A percentile compares a stretch with the other conserved stretches of the same genome.
phyloP scores from a whole-genome alignment of 2,329 filamentous ascomycete genomes.

The Lecanicillium sp. region DNA sequence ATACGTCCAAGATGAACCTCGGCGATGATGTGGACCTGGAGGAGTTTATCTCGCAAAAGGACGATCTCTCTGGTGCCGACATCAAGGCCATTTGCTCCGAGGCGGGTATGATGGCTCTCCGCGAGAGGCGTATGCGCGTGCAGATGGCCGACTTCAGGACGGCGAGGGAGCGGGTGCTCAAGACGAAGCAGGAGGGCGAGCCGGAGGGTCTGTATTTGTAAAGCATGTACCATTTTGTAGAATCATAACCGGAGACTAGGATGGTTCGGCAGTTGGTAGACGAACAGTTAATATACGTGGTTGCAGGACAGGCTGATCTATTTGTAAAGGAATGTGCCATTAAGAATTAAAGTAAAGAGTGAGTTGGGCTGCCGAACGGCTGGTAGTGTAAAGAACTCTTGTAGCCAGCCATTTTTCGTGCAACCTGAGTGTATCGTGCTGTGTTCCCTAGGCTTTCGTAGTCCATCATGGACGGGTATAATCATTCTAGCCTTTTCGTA shows the following conservation, averaged over 20 bases:
- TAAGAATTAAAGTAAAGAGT: too few relatives aligned
- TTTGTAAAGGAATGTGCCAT: too few relatives aligned
- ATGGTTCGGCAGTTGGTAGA: conserved; percentile 1
- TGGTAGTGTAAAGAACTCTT: too few relatives aligned
- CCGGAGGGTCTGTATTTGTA: conserved; percentile 99
- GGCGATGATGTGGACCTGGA: conserved; percentile 96
- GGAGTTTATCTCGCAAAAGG: conserved; percentile 97
- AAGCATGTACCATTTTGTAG: conserved; percentile 17
- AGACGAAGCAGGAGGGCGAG: conserved; percentile 98
- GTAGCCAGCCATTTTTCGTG: too few relatives aligned
- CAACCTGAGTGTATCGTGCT: too few relatives aligned
- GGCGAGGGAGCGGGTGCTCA: conserved; percentile 87
- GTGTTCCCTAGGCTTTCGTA: too few relatives aligned
- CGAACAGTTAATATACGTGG: conserved; percentile 4
- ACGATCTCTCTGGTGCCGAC: conserved; percentile 92
- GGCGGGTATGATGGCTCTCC: conserved; percentile 85
- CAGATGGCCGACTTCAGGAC: conserved; percentile 98
- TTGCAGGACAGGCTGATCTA: too few relatives aligned
- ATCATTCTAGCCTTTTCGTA: too few relatives aligned
- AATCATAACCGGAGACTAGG: conserved; percentile 12
- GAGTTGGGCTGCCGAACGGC: too few relatives aligned
- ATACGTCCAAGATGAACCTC: conserved; percentile 97
- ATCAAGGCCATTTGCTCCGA: conserved; percentile 99
- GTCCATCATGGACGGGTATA: too few relatives aligned
- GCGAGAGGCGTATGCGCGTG: conserved; percentile 93